Base-by-base conservation (phyloP, 805 yeast genomes). In the Candida stauntonica region DNA sequence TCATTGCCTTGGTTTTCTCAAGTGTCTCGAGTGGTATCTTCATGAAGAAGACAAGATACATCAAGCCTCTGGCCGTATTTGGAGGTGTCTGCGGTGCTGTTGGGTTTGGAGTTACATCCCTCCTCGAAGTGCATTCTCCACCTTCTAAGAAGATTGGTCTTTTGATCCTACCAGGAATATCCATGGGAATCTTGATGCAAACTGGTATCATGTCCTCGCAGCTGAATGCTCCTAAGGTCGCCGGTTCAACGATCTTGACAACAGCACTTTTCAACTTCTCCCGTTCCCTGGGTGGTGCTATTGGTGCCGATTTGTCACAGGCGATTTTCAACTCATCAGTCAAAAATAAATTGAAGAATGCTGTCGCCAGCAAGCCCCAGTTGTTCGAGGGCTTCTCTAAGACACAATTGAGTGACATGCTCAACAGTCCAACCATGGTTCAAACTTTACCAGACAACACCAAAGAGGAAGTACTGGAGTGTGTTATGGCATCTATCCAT, bases 161-260 rank as follows among this genome's bases (percentile, higher is more conserved):
- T 15, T 41, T 65, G 32, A 63, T 68, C 29, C 52, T 66, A 14
- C 59, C 63, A 3, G 72, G 72, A 38, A 37, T 62, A 9, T 61
- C 59, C 3, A 47, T 65, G 26, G 73, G 72, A 17, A 34, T 54
- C 5, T 43, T 51, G 20, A 44, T 64, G 47, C 72, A 66, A 45
- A 39, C 61, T n/a, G 45, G 58, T 5, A 24, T 62, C 33, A 43
- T 62, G 29, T 51, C 61, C 16, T 46, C 55, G 12, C 67, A 63
- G 41, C 29, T 62, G 7, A 49, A 59, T 17, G 74, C 78, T 5
- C 79, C 79, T 20, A 71, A 72, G 43, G 51, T 60, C 1, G 65
- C 70, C 2, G 79, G 79, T 9, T 63, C 70, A 1, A 57, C 61
- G 5, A 71, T 75, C 30, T 47, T 73, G 54, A 58, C 72, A 0